phyloP scores from a whole-genome alignment of 768 basidiomycete genomes.

The Cytidiella melzeri region DNA sequence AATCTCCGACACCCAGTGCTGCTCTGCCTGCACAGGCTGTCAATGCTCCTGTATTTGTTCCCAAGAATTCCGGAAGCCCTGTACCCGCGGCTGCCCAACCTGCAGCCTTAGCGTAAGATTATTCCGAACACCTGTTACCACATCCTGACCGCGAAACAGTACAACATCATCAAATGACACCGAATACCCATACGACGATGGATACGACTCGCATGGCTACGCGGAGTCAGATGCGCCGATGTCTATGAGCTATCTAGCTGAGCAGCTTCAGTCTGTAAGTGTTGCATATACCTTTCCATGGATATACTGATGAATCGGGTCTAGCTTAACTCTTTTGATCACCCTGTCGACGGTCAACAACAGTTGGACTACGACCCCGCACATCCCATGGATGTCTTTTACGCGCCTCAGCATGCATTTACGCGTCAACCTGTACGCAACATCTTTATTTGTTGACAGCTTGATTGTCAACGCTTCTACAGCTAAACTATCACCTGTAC shows the following conservation, averaged over 20 bases:
- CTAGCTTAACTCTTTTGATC: slow-evolving; percentile 18
- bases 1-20: slow-evolving; percentile 36
- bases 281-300: neutral
- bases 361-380: slow-evolving; percentile 18
- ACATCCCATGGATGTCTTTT: slow-evolving; percentile 21
- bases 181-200: slow-evolving; percentile 5
- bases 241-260: slow-evolving; percentile 10
- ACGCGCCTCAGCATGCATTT: slow-evolving; percentile 34
- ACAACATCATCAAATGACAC: slow-evolving; percentile 12
- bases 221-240: slow-evolving; percentile 27
- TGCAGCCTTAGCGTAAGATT: neutral
- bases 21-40: slow-evolving; percentile 58
- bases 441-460: slow-evolving; percentile 1
- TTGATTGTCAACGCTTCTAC: slow-evolving; percentile 8
- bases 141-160: slow-evolving; percentile 12
- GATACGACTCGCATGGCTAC: slow-evolving; percentile 14
- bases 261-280: slow-evolving; percentile 31
- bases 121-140: slow-evolving; percentile 5
- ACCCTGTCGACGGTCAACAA: slow-evolving; percentile 7
- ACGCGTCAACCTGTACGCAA: slow-evolving; percentile 64
- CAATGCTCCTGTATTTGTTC: slow-evolving; percentile 82
- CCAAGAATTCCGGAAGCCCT: slow-evolving; percentile 40
- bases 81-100: slow-evolving; percentile 4
- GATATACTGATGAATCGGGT: too few relatives aligned
- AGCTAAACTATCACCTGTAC: slow-evolving; percentile 95